Conservation (phyloP, 768 basidiomycete genomes). For the Chalciporus pseudorubinellus region DNA sequence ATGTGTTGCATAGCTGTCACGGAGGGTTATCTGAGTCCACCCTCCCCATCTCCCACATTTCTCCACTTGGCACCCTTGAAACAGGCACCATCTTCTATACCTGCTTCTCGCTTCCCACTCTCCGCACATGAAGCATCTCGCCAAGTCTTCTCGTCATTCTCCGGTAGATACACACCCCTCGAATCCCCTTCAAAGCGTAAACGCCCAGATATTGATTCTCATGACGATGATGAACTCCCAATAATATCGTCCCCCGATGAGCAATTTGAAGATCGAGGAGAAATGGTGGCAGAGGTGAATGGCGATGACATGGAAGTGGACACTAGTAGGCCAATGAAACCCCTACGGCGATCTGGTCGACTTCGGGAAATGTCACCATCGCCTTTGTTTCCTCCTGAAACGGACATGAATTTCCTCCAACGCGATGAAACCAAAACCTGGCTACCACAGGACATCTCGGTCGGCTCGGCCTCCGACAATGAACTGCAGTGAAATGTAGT, state of each 20-base stretch:
- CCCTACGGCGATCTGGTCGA: slow-evolving; percentile 33
- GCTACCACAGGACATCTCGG: slow-evolving; percentile 15
- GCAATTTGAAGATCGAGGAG: slow-evolving; percentile 24
- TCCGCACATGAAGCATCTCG: slow-evolving; percentile 57
- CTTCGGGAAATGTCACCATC: slow-evolving; percentile 26
- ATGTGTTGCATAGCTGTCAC: slow-evolving; percentile 47
- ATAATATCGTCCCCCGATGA: slow-evolving; percentile 14
- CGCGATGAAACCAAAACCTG: slow-evolving; percentile 19
- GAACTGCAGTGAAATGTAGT: slow-evolving; percentile 21
- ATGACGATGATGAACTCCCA: slow-evolving; percentile 19
- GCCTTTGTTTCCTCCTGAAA: slow-evolving; percentile 25
- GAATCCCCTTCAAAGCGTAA: slow-evolving; percentile 39
- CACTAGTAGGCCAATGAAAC: slow-evolving; percentile 38
- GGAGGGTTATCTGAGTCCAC: slow-evolving; percentile 58
- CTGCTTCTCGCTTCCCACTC: slow-evolving; percentile 40
- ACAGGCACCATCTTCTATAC: slow-evolving; percentile 22
- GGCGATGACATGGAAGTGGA: slow-evolving; percentile 30
- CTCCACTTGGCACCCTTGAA: slow-evolving; percentile 27
- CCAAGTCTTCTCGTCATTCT: slow-evolving; percentile 41
- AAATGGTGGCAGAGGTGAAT: slow-evolving; percentile 22
- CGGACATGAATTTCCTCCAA: slow-evolving; percentile 35
- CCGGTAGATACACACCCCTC: slow-evolving; percentile 32
- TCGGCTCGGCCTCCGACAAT: slow-evolving; percentile 23
- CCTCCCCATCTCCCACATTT: slow-evolving; percentile 17
- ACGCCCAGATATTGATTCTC: slow-evolving; percentile 22